phyloP scores from a whole-genome alignment of 345 rosid genomes.

The Nasturtium officinale region DNA sequence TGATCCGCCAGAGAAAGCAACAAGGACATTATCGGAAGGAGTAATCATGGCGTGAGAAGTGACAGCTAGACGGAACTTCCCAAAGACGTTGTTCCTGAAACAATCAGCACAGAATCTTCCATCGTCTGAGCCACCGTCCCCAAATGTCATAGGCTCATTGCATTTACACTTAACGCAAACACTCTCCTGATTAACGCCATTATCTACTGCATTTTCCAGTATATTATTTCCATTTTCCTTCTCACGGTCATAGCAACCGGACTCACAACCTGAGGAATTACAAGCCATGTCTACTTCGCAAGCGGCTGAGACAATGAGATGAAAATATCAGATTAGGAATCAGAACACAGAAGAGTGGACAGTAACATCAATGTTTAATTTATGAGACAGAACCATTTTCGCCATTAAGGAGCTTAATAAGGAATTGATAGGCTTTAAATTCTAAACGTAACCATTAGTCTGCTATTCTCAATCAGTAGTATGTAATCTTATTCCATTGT shows the following conservation, averaged over 20 bases:
- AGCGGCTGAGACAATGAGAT: not conserved
- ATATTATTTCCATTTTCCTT: conserved; percentile 43
- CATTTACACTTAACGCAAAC: conserved; percentile 78
- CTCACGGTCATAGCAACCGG: conserved; percentile 50
- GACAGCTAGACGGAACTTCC: conserved; percentile 84
- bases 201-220: not conserved
- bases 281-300: conserved; percentile 58
- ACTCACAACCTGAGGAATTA: conserved; percentile 62
- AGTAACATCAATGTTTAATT: not conserved
- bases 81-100: conserved; percentile 72
- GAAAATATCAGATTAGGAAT: not conserved
- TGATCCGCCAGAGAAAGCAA: conserved; percentile 94
- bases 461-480: not conserved
- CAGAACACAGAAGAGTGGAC: not conserved
- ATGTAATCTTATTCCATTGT: conserved; percentile 4
- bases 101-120: conserved; percentile 70
- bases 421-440: not conserved
- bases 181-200: conserved; percentile 13
- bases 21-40: conserved; percentile 85
- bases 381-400: not conserved
- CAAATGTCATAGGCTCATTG: conserved; percentile 51
- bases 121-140: conserved; percentile 51
- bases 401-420: not conserved
- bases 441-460: not conserved
- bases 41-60: conserved; percentile 84